Base-by-base conservation (phyloP, 2,329 filamentous ascomycete species). In the Exserohilum rostratum region DNA sequence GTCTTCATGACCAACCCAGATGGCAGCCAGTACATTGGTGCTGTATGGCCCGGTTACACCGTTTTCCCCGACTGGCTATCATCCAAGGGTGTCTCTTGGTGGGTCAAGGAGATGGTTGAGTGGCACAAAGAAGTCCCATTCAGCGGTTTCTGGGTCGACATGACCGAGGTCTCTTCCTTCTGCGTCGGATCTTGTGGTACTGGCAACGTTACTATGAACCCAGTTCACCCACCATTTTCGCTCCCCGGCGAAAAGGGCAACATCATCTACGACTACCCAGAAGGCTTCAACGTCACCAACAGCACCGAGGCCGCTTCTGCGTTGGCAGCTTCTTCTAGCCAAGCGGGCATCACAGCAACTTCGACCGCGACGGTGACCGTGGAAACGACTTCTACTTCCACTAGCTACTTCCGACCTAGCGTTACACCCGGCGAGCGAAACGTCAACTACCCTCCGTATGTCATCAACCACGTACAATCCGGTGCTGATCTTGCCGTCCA, bases 161-260 rank as follows among this genome's bases (percentile, higher is more conserved):
- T 87, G 84, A 81, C 72, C 40, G 85, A 87, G 63, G 83, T 83
- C 2, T 82, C 82, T 6, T 86, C 83, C 0, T 87, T 87, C 76
- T 92, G 89, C 61, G 80, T 88, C 7, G 89, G 90, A 3, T 88
- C 85, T 60, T 92, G 90, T 65, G 90, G 90, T 18, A 85, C 82
- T 20, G 79, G 79, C 1, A 87, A 88, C 46, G 71, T 90, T 35
- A 83, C 82, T 2, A 69, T 88, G 39, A 90, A 91, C 67, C 88
- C 88, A 0, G 85, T 85, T 0, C 87, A 90, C 66, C 87, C 87
- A 5, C 79, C 84, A 0, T 90, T 90, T 66, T 59, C 67, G 5
- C 80, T 91, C 1, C 87, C 87, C 0, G 88, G 88, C 0, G 86
- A 90, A 60, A 80, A 81, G 1, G 85, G 85, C 5, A 83, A 84